phyloP scores from a whole-genome alignment of 768 basidiomycete species.

The Gelatoporia subvermispora region DNA sequence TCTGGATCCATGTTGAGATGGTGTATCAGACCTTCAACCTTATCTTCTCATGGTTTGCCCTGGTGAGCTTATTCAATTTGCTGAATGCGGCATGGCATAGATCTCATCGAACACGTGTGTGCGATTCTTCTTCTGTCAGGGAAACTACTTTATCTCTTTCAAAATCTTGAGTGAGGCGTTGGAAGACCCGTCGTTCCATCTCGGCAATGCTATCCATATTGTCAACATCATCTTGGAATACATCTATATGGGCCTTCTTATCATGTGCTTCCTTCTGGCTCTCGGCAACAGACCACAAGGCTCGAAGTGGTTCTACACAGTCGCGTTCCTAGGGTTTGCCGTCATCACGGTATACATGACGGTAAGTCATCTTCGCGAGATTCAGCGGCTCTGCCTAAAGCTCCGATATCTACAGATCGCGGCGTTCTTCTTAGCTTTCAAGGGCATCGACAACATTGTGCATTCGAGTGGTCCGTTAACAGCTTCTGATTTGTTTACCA shows the following conservation, averaged over 20 bases:
- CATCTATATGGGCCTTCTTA: conserved; percentile 80
- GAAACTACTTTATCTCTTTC: conserved; percentile 91
- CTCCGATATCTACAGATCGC: conserved; percentile 45
- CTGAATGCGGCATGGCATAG: background rate
- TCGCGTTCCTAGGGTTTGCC: conserved; percentile 83
- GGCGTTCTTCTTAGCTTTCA: conserved; percentile 78
- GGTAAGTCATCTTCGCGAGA: conserved; percentile 28
- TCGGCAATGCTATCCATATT: conserved; percentile 56
- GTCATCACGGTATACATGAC: conserved; percentile 97
- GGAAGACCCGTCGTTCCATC: conserved; percentile 54
- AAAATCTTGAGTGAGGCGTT: conserved; percentile 70
- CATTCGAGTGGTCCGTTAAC: conserved; percentile 40
- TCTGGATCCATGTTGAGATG: conserved; percentile 94
- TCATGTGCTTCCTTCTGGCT: conserved; percentile 83
- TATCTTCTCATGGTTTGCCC: conserved; percentile 87
- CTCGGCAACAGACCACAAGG: conserved; percentile 93
- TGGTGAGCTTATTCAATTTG: conserved; percentile 41
- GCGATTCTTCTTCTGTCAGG: conserved; percentile 31
- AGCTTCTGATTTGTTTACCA: conserved; percentile 64
- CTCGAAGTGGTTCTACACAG: conserved; percentile 80
- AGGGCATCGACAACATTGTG: conserved; percentile 64
- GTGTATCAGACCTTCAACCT: conserved; percentile 87
- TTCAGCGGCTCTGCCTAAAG: background rate
- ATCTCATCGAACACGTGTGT: background rate
- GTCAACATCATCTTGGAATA: conserved; percentile 80